Evolutionary conservation across 352 stramenopile genomes (phyloP), one percentile per base, ranked within the genome.

Genomic region (Thalassiosira mediterranea): DNA sequence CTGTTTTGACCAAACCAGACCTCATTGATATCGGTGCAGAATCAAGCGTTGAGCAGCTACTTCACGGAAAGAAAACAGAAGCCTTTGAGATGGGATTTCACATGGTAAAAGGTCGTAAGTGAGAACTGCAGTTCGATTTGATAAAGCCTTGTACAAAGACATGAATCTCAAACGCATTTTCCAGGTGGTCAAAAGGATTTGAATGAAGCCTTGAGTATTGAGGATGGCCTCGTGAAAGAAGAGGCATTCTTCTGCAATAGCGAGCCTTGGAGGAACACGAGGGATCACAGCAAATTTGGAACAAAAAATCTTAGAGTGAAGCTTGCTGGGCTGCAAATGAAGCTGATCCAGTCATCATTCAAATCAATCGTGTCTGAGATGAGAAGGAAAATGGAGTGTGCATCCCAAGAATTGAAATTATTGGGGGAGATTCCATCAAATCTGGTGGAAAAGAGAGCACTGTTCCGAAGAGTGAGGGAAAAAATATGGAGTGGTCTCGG

Each of bases 1-100:
- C 90, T 0, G 92, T 97, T 1, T 82, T 96, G 46, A 97, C 93
- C 4, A 96, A 96, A 76, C 81, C 94, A 44, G 93, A 97, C 83
- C 79, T 96, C 40, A 93, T 97, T 48, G 91, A 96, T 86, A 69
- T 72, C 65, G 93, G 92, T 4, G 92, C 80, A 15, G 91, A 97
- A 74, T 25, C 54, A 17, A 66, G 83, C 34, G 88, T 97, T 0
- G 77, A 91, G 37, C 83, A 96, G 4, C 79, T 96, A 21, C 60
- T 97, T 42, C 48, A 91, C 7, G 95, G 94, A 69, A 81, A 84
- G 32, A 95, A 92, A 72, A 94, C 93, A 52, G 56, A 73, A 1
- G 90, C 92, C 59, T 78, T 78, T 78, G 57, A 74, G 28, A 66
- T 94, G 7, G 90, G 90, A 4, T 96, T 95, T 68, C 93, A 96